Base-by-base conservation (phyloP, 73 alveolate species). In the Paramecium sexaurelia region DNA sequence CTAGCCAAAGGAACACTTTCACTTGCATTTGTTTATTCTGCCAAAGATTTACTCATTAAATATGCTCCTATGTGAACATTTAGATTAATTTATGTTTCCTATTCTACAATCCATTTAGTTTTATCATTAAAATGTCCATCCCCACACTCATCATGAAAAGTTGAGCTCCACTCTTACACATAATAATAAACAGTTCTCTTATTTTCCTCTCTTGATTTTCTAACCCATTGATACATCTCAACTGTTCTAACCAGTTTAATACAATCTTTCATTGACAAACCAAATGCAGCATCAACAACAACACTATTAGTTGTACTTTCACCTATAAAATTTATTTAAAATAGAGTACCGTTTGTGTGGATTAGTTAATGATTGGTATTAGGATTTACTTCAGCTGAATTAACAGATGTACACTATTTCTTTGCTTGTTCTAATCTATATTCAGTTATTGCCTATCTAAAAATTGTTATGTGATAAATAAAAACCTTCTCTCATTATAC, bases 401-500 rank as follows among this genome's bases (percentile, higher is more conserved):
- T 39, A 17, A 78, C 71, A 7, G 68, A 22, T 2, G 68, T 39
- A 43, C 90, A 78, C 22, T 17, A 20, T 43, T 41, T 78, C 27
- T 78, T 78, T 19, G 90, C 90, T 78, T 39, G n/a, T 22, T 78
- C 47, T 24, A 78, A 4, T 78, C 90, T 15, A 8, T 41, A 78
- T 78, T 78, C 68, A n/a, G 43, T 78, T 6, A 78, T 78, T 40
- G 73, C 75, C 9, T 78, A 26, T 78, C 90, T 78, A 78, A 1
- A n/a, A 5, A 5, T 0, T 40, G 41, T 41, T 40, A 24, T 10
- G 24, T 40, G 5, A 78, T 41, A 19, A 39, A n/a, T 43, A 26
- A 78, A 3, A 36, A 78, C 90, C 75, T 78, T 40, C 90, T 78
- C 19, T 78, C 90, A 78, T 78, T 78, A 13, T 78, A 41, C 75